phyloP scores from a whole-genome alignment of 192 early-diverging fungal species.

The Coemansia sp. region DNA sequence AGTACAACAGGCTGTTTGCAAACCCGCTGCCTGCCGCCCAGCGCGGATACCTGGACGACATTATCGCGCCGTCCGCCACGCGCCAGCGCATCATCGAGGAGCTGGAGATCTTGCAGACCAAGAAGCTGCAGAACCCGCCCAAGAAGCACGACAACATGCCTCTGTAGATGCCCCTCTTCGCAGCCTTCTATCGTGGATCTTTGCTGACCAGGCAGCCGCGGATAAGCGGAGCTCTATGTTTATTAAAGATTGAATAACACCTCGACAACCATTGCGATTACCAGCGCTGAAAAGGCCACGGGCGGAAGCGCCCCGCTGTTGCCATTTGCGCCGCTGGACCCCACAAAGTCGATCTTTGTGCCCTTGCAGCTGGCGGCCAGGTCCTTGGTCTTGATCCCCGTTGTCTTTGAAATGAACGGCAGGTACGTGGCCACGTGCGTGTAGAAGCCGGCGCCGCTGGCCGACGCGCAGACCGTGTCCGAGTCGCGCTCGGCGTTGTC shows the following conservation, averaged over 20 bases:
- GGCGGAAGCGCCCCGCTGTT: background rate
- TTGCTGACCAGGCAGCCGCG: no score
- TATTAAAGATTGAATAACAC: background rate
- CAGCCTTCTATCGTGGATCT: no score
- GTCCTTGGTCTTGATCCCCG: constrained; percentile 26
- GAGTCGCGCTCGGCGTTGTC: constrained; percentile 20
- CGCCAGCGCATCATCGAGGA: constrained; percentile 86
- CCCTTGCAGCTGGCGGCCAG: constrained; percentile 41
- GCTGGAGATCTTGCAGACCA: constrained; percentile 75
- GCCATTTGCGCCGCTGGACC: constrained; percentile 5
- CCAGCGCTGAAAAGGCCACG: background rate
- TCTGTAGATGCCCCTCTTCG: constrained; percentile 58
- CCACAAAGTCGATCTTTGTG: constrained; percentile 12
- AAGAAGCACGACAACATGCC: constrained; percentile 98
- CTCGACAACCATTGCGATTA: background rate
- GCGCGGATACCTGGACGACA: constrained; percentile 82
- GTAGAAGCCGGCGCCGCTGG: constrained; percentile 55
- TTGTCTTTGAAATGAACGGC: constrained; percentile 43
- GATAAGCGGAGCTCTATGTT: background rate
- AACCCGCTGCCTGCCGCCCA: constrained; percentile 94
- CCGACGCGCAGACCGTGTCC: constrained; percentile 34
- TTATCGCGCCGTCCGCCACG: constrained; percentile 72
- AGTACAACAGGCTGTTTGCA: constrained; percentile 90
- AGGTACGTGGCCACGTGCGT: constrained; percentile 51
- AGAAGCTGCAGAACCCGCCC: constrained; percentile 73